These are phyloP conservation scores for Tinospora cordifolia DNA, from an alignment of 164 flowering plant species.

Conservation along the genomic window DNA sequence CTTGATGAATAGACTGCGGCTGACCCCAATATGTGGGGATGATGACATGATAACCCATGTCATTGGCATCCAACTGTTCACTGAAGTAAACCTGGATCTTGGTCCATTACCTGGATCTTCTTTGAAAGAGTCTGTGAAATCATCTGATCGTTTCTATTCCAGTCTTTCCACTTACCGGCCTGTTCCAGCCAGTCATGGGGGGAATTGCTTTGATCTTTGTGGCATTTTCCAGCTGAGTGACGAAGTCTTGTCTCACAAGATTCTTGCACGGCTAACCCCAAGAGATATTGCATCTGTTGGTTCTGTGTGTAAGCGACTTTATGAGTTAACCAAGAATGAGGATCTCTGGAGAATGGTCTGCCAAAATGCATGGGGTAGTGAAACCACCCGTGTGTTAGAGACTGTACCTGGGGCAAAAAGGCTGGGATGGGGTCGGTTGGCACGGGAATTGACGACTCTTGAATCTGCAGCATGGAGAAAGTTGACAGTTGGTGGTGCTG, in stretches of 20 bases:
- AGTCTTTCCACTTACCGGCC: slow-evolving; percentile 33
- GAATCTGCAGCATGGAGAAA: slow-evolving; percentile 93
- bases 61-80: slow-evolving; percentile 82
- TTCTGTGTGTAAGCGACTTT: slow-evolving; percentile 62
- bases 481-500: slow-evolving; percentile 79
- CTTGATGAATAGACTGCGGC: slow-evolving; percentile 64
- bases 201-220: slow-evolving; percentile 50
- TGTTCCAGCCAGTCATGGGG: slow-evolving; percentile 36
- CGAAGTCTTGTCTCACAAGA: slow-evolving; percentile 64
- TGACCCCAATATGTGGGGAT: slow-evolving; percentile 78
- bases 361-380: slow-evolving; percentile 92
- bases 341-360: slow-evolving; percentile 95
- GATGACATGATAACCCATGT: slow-evolving; percentile 71
- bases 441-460: slow-evolving; percentile 85
- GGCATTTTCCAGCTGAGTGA: slow-evolving; percentile 72
- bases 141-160: slow-evolving; percentile 38
- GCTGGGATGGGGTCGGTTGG: slow-evolving; percentile 78
- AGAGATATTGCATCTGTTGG: slow-evolving; percentile 88
- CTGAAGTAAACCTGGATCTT: slow-evolving; percentile 67
- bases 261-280: slow-evolving; percentile 67
- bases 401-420: slow-evolving; percentile 80
- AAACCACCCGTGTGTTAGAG: slow-evolving; percentile 76
- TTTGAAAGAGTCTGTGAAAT: slow-evolving; percentile 39
- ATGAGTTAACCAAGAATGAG: slow-evolving; percentile 65
- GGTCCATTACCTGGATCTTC: slow-evolving; percentile 59